Evolutionary conservation across 192 early-diverging fungal species (phyloP).

Genomic region (Entophlyctis luteolus): DNA sequence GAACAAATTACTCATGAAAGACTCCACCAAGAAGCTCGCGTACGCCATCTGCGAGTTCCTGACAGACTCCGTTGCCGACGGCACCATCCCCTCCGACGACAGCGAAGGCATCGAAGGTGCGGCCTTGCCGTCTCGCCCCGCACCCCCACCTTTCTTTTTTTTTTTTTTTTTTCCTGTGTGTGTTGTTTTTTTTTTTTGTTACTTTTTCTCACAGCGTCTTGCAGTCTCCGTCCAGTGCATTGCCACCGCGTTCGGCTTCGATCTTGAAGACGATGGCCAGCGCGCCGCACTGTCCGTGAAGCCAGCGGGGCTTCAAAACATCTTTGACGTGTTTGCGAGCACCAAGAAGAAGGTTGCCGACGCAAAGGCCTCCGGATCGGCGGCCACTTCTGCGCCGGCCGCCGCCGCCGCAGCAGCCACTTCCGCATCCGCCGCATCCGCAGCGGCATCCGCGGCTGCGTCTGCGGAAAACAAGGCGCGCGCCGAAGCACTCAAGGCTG

Average conservation of each 20-base stretch:
- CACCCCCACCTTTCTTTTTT: background rate
- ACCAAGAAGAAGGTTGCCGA: constrained; percentile 67
- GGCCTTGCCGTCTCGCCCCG: background rate
- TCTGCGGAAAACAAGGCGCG: constrained; percentile 66
- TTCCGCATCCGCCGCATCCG: too few relatives aligned
- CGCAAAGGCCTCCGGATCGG: constrained; percentile 17
- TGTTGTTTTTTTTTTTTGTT: background rate
- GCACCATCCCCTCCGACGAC: constrained; percentile 71
- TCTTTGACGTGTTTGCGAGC: constrained; percentile 88
- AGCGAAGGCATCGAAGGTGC: constrained; percentile 77
- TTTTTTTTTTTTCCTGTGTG: background rate
- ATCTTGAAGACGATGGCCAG: constrained; percentile 65
- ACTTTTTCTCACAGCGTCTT: background rate
- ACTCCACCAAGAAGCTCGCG: constrained; percentile 53
- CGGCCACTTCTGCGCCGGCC: too few relatives aligned
- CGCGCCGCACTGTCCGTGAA: constrained; percentile 73
- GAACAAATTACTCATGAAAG: background rate
- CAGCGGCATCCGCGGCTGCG: too few relatives aligned
- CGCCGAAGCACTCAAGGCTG: constrained; percentile 85
- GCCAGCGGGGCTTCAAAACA: constrained; percentile 72
- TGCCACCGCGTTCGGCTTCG: constrained; percentile 87
- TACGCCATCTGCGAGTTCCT: constrained; percentile 83
- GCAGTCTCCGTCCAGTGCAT: constrained; percentile 91
- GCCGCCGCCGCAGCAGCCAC: too few relatives aligned
- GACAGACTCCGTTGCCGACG: constrained; percentile 60